Evolutionary conservation across 1,284 basidiomycete genomes (phyloP), one percentile per base, ranked within the genome.

Genomic region (Thelephora terrestris): DNA sequence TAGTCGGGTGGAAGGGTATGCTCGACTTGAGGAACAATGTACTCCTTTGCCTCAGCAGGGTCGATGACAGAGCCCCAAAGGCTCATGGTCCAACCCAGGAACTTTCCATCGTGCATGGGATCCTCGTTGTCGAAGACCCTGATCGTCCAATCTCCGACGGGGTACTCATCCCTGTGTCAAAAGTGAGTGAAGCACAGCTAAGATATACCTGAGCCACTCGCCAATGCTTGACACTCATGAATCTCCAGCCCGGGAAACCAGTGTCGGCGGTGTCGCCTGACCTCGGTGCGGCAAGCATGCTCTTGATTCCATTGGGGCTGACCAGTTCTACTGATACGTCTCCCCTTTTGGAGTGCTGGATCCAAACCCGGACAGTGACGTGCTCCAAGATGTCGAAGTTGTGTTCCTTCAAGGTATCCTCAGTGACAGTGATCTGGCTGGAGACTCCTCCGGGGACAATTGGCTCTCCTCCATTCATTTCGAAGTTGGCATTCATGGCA

Each of bases 161-260:
- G 88, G 59, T 88, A 75, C 68, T 99, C 96, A 44, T 87, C 93
- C 92, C 91, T 95, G 56, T 39, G 35, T 18, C 7, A 21, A 27
- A 25, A 27, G 47, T 46, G 24, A 55, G 20, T 36, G 39, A 65
- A n/a, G 43, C 39, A 45, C 7, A 45, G 27, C 18, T 42, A 47
- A 16, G 48, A 32, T 12, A 55, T 44, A 7, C 29, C n/a, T n/a
- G 9, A 6, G 29, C 29, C 23, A 67, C 81, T 60, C 51, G 92
- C 96, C 96, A 99, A 64, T 99, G 96, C 67, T 99, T 99, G 49
- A 99, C 80, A 21, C 84, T 81, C 94, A 98, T 99, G 64, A 99
- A 99, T 18, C 80, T 86, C 96, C 96, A 99, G 0, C 92, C 94
- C 23, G 81, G 80, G 64, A 79, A 96, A 5, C 96, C 96, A 9